phyloP scores from a whole-genome alignment of 306 rosid genomes.

The Trifolium dubium region DNA sequence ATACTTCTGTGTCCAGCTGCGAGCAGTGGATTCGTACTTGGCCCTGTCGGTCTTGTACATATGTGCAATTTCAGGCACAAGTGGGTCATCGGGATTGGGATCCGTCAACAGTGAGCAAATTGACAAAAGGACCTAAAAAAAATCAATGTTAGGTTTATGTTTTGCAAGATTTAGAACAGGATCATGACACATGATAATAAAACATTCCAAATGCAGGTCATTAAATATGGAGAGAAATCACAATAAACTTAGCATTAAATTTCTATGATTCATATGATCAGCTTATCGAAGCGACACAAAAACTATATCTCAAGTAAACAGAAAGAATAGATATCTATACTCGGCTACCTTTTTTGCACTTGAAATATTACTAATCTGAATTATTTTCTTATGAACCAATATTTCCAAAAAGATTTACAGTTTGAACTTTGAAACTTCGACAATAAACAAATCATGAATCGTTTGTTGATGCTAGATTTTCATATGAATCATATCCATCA shows the following conservation, averaged over 20 bases:
- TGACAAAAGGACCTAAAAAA: conserved; percentile 72
- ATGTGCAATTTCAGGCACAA: conserved; percentile 89
- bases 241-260: background rate
- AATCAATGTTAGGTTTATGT: conserved; percentile 29
- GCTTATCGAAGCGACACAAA: conserved; percentile 6
- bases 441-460: background rate
- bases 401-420: background rate
- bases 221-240: background rate
- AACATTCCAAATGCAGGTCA: conserved; percentile 15
- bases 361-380: background rate
- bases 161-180: conserved; percentile 2
- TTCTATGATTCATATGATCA: background rate
- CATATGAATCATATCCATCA: background rate
- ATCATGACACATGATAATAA: background rate
- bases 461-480: background rate
- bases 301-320: background rate
- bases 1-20: conserved; percentile 94
- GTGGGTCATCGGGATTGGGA: conserved; percentile 89
- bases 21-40: conserved; percentile 84
- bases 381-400: background rate
- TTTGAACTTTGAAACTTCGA: background rate
- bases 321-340: conserved; percentile 3
- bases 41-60: conserved; percentile 86
- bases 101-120: conserved; percentile 84
- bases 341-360: background rate